Base-by-base conservation (phyloP, 2,329 filamentous ascomycete species). In the Alternaria sp. region DNA sequence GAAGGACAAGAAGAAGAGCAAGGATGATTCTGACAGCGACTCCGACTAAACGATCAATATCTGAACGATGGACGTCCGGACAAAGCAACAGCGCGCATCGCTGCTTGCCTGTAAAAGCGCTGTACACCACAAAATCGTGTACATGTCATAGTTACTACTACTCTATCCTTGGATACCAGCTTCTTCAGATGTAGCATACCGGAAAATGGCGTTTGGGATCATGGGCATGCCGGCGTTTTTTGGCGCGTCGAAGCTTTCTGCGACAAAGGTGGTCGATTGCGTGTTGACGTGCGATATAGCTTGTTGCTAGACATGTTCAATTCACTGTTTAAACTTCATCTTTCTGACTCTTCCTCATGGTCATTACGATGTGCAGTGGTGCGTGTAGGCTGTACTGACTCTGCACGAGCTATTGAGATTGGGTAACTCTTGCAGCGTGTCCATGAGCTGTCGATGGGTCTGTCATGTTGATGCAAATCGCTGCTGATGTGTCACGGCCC, bases 1-100 rank as follows among this genome's bases (percentile, higher is more conserved):
- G 68, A 74, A 77, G 63, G 69, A 73, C 46, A 72, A 72, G 65
- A 68, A 68, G 59, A 75, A 77, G 67, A 68, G 67, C 65, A 75
- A 73, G 64, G 71, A 53, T 51, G 58, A 55, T 22, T 67, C 54
- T 51, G 74, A 73, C 61, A 70, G 67, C 62, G 75, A 76, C 60
- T 76, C 73, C 39, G 75, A 78, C 30, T 77, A 61, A 73, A 58
- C 34, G 57, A 54, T 53, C 56, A 62, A 46, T 46, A 48, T 43
- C 49, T 68, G 39, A 61, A 66, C 49, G 63, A 63, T 54, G 59
- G 57, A 59, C 54, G 63, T 66, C 63, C 59, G 57, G 57, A 14
- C 53, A 61, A 58, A 61, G 61, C 32, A 62, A 57, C 65, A 65
- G 24, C 59, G 53, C 54, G 57, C 44, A 49, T 42, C 54, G 62